Evolutionary conservation across 2,329 filamentous ascomycete species (phyloP).

Genomic region (Westerdykella ornata): DNA sequence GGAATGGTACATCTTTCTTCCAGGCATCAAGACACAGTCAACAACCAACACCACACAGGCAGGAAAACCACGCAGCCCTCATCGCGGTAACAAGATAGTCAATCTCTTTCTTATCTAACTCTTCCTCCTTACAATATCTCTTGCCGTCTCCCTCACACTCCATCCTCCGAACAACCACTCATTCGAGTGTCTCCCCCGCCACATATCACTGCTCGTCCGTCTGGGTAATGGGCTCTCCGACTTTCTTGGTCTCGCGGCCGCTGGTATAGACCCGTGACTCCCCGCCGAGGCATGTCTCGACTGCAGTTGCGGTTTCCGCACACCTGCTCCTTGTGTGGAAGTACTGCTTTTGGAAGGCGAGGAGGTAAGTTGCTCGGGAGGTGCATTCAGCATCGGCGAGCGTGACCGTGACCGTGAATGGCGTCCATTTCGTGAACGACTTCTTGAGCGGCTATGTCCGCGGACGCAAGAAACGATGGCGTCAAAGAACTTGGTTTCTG

Average conservation of each 20-base stretch:
- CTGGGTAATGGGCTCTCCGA: slow-evolving; percentile 21
- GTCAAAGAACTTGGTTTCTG: slow-evolving; percentile 32
- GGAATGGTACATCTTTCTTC: slow-evolving; percentile 1
- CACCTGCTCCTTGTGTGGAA: slow-evolving; percentile 7
- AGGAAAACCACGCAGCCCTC: slow-evolving; percentile 12
- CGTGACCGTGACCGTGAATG: slow-evolving; percentile 24
- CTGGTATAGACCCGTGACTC: slow-evolving; percentile 15
- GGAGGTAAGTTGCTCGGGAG: slow-evolving; percentile 20
- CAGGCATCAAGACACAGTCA: slow-evolving; percentile 15
- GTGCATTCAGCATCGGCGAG: slow-evolving; percentile 20
- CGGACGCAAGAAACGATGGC: slow-evolving; percentile 30
- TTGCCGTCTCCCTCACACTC: slow-evolving; percentile 33
- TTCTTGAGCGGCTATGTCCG: slow-evolving; percentile 28
- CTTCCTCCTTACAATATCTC: slow-evolving; percentile 3
- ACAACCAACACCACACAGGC: slow-evolving; percentile 17
- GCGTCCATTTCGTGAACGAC: slow-evolving; percentile 20
- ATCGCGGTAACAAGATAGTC: slow-evolving; percentile 8
- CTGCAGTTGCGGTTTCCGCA: slow-evolving; percentile 9
- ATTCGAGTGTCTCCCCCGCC: slow-evolving; percentile 35
- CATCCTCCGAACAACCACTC: slow-evolving; percentile 36
- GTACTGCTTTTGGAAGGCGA: slow-evolving; percentile 7
- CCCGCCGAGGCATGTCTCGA: slow-evolving; percentile 16
- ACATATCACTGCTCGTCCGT: slow-evolving; percentile 30
- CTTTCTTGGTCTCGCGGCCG: slow-evolving; percentile 9
- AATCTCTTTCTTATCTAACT: no score